Conservation (phyloP, 768 basidiomycete species). For the Pleurotus tuoliensis region DNA sequence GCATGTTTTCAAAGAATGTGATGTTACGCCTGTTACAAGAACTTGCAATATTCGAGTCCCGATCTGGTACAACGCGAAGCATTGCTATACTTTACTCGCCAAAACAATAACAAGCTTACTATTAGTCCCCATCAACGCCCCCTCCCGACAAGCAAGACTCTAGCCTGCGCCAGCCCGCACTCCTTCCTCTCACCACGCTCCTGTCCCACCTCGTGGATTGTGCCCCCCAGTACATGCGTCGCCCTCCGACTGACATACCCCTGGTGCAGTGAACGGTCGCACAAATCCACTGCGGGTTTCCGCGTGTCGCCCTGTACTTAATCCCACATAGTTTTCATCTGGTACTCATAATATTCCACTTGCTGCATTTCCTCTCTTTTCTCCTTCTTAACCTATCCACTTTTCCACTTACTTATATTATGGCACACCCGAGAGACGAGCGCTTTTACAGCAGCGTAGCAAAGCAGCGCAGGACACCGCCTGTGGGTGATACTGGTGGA, state of each 20-base stretch:
- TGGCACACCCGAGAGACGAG: constrained; percentile 66
- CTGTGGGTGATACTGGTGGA: constrained; percentile 55
- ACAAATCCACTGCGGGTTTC: neutral
- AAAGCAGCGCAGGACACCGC: constrained; percentile 67
- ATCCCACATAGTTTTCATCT: constrained; percentile 41
- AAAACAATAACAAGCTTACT: constrained; percentile 36
- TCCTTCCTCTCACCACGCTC: constrained; percentile 29
- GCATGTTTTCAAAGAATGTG: constrained; percentile 3
- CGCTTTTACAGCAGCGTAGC: constrained; percentile 63
- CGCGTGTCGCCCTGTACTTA: constrained; percentile 37
- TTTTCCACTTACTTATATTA: constrained; percentile 45
- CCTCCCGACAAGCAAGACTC: constrained; percentile 10
- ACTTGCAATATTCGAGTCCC: constrained; percentile 12
- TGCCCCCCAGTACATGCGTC: constrained; percentile 45
- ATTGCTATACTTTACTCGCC: neutral
- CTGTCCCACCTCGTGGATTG: constrained; percentile 15
- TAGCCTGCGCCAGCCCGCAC: constrained; percentile 20
- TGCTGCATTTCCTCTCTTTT: constrained; percentile 40
- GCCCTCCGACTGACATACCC: constrained; percentile 37
- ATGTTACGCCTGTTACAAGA: neutral
- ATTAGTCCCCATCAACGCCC: constrained; percentile 18
- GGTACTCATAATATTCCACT: constrained; percentile 50
- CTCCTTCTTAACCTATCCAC: constrained; percentile 52
- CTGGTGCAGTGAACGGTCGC: constrained; percentile 26
- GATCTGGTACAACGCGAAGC: constrained; percentile 11